Evolutionary conservation across 1,284 basidiomycete genomes (phyloP), one percentile per base, ranked within the genome.

Genomic region (Neonothopanus nambi): DNA sequence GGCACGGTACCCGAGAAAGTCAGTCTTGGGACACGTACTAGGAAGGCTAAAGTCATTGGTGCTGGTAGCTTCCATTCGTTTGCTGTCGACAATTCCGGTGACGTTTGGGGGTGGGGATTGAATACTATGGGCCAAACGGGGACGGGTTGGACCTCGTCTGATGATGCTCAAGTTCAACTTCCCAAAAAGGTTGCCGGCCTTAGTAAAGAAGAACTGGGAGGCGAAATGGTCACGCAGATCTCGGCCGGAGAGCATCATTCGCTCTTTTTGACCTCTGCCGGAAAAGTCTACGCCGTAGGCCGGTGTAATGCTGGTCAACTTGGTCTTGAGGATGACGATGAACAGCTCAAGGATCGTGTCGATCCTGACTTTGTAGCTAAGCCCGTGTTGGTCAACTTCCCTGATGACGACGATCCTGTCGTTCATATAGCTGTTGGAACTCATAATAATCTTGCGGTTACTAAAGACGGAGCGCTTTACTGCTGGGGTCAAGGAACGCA

Each of bases 101-200:
- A 81, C 46, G 89, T 95, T 3, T 96, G 85, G 80, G 92, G 85
- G 2, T 98, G 95, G 95, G 95, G 95, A 21, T 76, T 95, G 57
- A 97, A 98, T 71, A 87, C 64, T 52, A 76, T 76, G 74, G 77
- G 77, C 23, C 77, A 79, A 62, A 70, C 69, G 12, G 77, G 77
- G 15, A 77, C 75, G 1, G 77, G 76, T 2, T 71, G 78, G 54
- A 55, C 60, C 26, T 67, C 71, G 4, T 77, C 75, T 18, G 76
- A 77, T 53, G 73, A 78, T 54, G 66, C 69, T 26, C 77, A 87
- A 56, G 79, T 97, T 41, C 79, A 82, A 44, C 73, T 81, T 1
- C 95, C 95, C 1, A 81, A 80, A 53, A 77, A 78, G 44, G 85
- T 98, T 35, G 72, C 79, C 33, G 74, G 80, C 1, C 78, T 98